Conservation (phyloP, 257 asterid species). For the Solanum bulbocastanum region DNA sequence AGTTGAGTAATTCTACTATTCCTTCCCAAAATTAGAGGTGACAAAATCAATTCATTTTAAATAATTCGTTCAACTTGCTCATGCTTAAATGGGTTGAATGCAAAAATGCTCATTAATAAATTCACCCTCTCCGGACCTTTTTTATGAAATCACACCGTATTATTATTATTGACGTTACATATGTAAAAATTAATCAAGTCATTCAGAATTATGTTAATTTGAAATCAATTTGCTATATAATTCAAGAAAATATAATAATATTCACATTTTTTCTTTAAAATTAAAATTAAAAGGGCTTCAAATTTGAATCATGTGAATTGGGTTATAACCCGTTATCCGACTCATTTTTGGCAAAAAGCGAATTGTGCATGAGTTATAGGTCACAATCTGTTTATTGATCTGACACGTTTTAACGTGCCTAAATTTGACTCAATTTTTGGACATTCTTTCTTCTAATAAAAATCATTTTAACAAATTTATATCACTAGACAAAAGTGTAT, state of each 20-base stretch:
- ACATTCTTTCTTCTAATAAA: background rate
- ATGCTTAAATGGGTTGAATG: background rate
- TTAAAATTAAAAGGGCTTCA: background rate
- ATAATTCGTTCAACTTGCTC: background rate
- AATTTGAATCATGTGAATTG: background rate
- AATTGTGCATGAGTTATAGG: background rate
- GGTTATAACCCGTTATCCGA: background rate
- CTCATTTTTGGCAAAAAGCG: background rate
- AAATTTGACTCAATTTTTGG: background rate
- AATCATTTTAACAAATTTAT: background rate
- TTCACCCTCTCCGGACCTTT: too few relatives aligned
- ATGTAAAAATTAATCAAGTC: too few relatives aligned
- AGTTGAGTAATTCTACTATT: background rate
- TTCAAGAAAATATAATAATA: background rate
- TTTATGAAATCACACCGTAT: background rate
- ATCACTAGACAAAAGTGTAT: background rate
- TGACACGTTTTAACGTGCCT: background rate
- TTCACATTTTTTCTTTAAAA: background rate
- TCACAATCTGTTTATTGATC: background rate
- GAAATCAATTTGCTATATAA: background rate
- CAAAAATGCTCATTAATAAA: too few relatives aligned
- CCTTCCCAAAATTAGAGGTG: background rate
- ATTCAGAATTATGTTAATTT: background rate
- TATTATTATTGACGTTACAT: too few relatives aligned
- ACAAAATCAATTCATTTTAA: background rate